A percentile compares a stretch with the other conserved stretches of the same genome.
These are phyloP conservation scores for Blastocystis sp. DNA, from an alignment of 352 stramenopile species.

Conservation along the genomic window DNA sequence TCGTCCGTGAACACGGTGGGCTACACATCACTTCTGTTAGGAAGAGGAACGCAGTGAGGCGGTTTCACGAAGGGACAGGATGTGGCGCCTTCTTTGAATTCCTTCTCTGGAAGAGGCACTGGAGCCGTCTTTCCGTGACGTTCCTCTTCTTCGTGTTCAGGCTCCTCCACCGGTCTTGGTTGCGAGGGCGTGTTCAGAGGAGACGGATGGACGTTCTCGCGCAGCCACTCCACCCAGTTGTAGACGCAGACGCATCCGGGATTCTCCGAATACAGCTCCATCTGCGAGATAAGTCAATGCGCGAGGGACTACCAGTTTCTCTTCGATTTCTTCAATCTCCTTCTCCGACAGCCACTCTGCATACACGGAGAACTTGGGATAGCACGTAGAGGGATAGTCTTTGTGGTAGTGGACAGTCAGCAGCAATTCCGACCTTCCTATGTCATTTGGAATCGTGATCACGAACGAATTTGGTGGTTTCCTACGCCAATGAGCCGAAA, in stretches of 20 bases:
- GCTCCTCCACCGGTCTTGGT: background rate
- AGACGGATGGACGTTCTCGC: constrained; percentile 57
- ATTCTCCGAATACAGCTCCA: constrained; percentile 66
- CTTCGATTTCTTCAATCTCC: constrained; percentile 31
- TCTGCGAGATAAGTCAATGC: background rate
- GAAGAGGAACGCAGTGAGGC: background rate
- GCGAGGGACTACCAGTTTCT: background rate
- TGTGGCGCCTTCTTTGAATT: background rate
- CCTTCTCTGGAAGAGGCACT: constrained; percentile 51
- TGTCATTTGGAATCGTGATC: constrained; percentile 58
- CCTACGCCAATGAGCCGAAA: background rate
- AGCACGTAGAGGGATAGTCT: constrained; percentile 38
- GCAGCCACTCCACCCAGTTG: constrained; percentile 71
- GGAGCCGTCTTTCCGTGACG: background rate
- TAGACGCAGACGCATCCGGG: constrained; percentile 51
- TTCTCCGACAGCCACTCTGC: constrained; percentile 59
- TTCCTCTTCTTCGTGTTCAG: background rate
- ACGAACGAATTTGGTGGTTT: constrained; percentile 54
- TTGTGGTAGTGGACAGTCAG: constrained; percentile 65
- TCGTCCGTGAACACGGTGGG: constrained; percentile 66
- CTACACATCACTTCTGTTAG: background rate
- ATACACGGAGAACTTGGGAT: constrained; percentile 56
- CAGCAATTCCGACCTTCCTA: constrained; percentile 35
- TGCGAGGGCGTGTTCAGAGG: background rate
- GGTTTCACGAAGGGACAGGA: background rate